Base-by-base conservation (phyloP, 768 basidiomycete species). In the Termitomyces sp. region DNA sequence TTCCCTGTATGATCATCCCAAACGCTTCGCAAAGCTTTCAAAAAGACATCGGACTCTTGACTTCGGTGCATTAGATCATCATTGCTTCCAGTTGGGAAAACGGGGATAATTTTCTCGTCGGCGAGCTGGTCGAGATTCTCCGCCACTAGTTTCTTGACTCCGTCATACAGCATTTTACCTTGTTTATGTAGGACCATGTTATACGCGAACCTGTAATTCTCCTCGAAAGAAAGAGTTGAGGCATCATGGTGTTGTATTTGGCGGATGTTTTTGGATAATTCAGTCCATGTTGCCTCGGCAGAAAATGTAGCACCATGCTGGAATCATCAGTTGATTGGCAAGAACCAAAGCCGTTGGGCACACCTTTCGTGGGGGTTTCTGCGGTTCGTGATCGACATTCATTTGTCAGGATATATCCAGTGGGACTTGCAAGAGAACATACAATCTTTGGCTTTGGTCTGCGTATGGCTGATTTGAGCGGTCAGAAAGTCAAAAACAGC, bases 231-330 rank as follows among this genome's bases (percentile, higher is more conserved):
- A 38, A 99, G 84, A 67, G 87, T 89, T 53, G 87, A 85, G 4
- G 94, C 93, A 73, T 96, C 94, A 74, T 96, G 93, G 67, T 92
- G 90, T 72, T 96, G 94, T 55, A 99, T 98, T 79, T 96, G 94
- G 60, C 86, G 82, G 66, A 99, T 96, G 65, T 98, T 97, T 63
- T 81, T 79, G 12, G 92, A 81, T 13, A 99, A 79, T 65, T 85
- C 85, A 7, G 80, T 71, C 93, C 95, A 97, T 46, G 89, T 95
- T 65, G 91, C 88, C 46, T 93, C 88, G 32, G 88, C 81, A n/a
- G 91, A 86, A 51, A 91, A 82, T 60, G 87, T 86, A 22, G 85
- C 82, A 11, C 87, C 89, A 74, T 86, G 89, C 92, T 94, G 64
- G 40, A 64, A 28, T 56, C n/a, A 46, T 39, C 7, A 51, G 42